These are phyloP conservation scores for Ilyonectria mors-panacis DNA, from an alignment of 2,329 filamentous ascomycete species.

Conservation along the genomic window DNA sequence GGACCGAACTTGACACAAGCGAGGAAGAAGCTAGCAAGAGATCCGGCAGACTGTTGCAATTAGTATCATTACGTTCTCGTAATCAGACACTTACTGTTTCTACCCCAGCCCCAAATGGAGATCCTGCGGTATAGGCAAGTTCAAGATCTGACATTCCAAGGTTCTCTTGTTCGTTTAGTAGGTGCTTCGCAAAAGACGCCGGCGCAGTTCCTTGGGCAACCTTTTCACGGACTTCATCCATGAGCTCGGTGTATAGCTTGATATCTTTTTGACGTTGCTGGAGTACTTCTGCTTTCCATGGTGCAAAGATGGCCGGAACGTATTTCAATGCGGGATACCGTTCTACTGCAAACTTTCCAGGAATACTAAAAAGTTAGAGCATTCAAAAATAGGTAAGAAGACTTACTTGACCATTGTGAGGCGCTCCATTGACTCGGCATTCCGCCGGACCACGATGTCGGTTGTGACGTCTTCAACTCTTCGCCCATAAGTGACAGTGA, in stretches of 20 bases:
- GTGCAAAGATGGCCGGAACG: slow-evolving; percentile 55
- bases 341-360: slow-evolving; percentile 56
- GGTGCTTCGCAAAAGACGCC: slow-evolving; percentile 60
- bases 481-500: slow-evolving; percentile 59
- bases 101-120: slow-evolving; percentile 61
- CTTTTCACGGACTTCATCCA: slow-evolving; percentile 58
- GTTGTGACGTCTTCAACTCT: slow-evolving; percentile 48
- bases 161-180: slow-evolving; percentile 57
- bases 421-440: slow-evolving; percentile 60
- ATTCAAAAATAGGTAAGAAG: not conserved
- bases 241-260: slow-evolving; percentile 56
- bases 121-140: slow-evolving; percentile 60
- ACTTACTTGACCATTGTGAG: slow-evolving; percentile 60
- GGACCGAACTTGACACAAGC: slow-evolving; percentile 67
- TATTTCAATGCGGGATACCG: slow-evolving; percentile 58
- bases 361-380: slow-evolving; percentile 30
- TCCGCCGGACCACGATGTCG: slow-evolving; percentile 56
- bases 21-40: slow-evolving; percentile 64
- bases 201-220: slow-evolving; percentile 50
- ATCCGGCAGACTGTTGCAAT: slow-evolving; percentile 59
- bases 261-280: slow-evolving; percentile 56
- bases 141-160: slow-evolving; percentile 60
- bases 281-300: slow-evolving; percentile 58
- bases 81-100: slow-evolving; percentile 54
- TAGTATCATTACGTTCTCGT: fast-evolving